Evolutionary conservation across 805 yeast genomes (phyloP).

Genomic region (Candida xyloterini): DNA sequence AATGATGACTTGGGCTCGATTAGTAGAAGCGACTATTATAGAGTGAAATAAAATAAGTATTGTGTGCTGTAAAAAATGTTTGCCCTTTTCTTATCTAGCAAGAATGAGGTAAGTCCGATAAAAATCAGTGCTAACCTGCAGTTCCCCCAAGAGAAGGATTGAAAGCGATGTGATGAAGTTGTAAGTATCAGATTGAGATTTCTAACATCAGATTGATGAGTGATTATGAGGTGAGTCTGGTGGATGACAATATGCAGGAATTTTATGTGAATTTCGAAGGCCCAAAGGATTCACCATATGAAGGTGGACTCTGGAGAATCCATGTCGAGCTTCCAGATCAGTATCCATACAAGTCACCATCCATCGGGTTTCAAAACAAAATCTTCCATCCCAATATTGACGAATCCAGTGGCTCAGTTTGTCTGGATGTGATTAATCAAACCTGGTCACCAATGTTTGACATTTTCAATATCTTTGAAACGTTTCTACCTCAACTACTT

Average conservation of each 20-base stretch:
- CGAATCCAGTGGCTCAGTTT: constrained; percentile 84
- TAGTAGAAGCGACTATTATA: constrained; percentile 14
- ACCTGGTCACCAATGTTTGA: constrained; percentile 99
- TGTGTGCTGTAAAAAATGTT: constrained; percentile 4
- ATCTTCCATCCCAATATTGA: constrained; percentile 96
- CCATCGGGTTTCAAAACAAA: constrained; percentile 88
- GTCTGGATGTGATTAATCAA: constrained; percentile 93
- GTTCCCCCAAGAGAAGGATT: constrained; percentile 73
- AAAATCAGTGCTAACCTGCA: constrained; percentile 18
- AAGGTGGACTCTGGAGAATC: constrained; percentile 84
- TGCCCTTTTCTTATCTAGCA: constrained; percentile 13
- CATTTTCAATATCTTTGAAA: constrained; percentile 83
- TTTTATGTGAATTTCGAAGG: constrained; percentile 83
- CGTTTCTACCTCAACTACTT: constrained; percentile 86
- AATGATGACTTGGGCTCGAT: constrained; percentile 11
- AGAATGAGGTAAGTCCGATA: constrained; percentile 15
- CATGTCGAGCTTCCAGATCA: constrained; percentile 94
- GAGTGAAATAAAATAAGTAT: constrained; percentile 1
- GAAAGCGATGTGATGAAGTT: constrained; percentile 96
- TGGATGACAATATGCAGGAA: constrained; percentile 83
- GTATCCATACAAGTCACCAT: constrained; percentile 93
- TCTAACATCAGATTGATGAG: constrained; percentile 59
- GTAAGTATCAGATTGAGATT: neutral
- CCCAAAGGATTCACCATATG: constrained; percentile 84
- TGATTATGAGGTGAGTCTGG: constrained; percentile 80